A percentile compares a stretch with the other conserved stretches of the same genome.
Conservation (phyloP, 768 basidiomycete genomes). For the Rhizopogon rudus region DNA sequence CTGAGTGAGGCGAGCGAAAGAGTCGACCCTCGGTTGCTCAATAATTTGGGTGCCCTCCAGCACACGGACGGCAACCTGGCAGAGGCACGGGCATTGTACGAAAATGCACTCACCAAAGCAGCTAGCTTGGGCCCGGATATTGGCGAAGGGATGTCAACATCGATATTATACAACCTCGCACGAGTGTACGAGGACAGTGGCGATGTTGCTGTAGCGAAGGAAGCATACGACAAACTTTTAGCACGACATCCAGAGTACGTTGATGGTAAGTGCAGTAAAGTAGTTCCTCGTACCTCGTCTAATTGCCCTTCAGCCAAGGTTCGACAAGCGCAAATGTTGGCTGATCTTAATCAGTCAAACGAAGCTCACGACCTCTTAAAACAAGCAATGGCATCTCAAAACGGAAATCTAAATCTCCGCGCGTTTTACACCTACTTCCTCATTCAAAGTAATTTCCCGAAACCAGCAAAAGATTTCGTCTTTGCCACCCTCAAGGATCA, state of each 20-base stretch:
- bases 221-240: slow-evolving; percentile 84
- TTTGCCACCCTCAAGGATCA: slow-evolving; percentile 81
- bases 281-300: slow-evolving; percentile 1
- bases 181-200: slow-evolving; percentile 86
- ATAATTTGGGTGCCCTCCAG: slow-evolving; percentile 74
- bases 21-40: slow-evolving; percentile 64
- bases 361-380: slow-evolving; percentile 89
- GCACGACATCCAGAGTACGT: slow-evolving; percentile 93
- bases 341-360: slow-evolving; percentile 62
- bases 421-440: slow-evolving; percentile 94
- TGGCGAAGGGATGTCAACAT: slow-evolving; percentile 71
- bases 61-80: slow-evolving; percentile 60
- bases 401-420: slow-evolving; percentile 78
- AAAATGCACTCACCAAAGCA: slow-evolving; percentile 64
- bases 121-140: slow-evolving; percentile 38
- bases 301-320: slow-evolving; percentile 68
- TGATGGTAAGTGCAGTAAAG: slow-evolving; percentile 60
- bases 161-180: slow-evolving; percentile 88
- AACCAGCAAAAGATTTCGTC: slow-evolving; percentile 85
- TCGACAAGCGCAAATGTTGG: slow-evolving; percentile 79
- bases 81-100: slow-evolving; percentile 63
- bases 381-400: slow-evolving; percentile 78
- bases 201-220: slow-evolving; percentile 66
- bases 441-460: slow-evolving; percentile 65
- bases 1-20: slow-evolving; percentile 49